Evolutionary conservation across 2,329 filamentous ascomycete genomes (phyloP), one percentile per base, ranked within the genome.

Genomic region (Ploettnerulaceae sp.): DNA sequence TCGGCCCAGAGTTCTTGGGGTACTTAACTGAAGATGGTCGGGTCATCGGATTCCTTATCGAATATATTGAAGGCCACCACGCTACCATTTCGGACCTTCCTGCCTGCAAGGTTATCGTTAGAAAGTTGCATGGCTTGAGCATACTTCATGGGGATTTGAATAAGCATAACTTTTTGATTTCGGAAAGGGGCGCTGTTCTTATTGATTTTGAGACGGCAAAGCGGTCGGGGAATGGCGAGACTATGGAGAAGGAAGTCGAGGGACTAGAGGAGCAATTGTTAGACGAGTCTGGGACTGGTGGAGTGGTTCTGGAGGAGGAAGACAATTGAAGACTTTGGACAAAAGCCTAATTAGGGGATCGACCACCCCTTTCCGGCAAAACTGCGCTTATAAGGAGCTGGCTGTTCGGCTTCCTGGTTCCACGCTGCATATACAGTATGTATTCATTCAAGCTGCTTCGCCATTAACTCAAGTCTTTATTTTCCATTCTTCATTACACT

Each of bases 141-240:
- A 62, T 70, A 26, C 53, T 58, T 45, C 65, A 69, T 50, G 64
- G 64, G 3, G 65, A 70, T 54, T 53, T 67, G 39, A 68, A 69
- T 49, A 63, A 58, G 46, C 51, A 66, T 47, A 68, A 68, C 45
- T 66, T 70, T 43, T 58, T 70, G 9, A 45, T 69, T 4, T 51
- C 25, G 1, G 47, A 62, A 11, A 54, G 48, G 6, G 42, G 49
- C 5, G 62, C 54, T 39, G 56, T 65, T 32, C 45, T 69, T 4
- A 54, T 70, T 20, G 65, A 68, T 47, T 68, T 69, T 51, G 64
- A 65, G 43, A 53, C 28, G 18, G 57, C 49, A 25, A 40, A 37
- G 38, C n/a, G 14, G 15, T 35, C 43, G 41, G 31, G 28, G 31
- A 22, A 44, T 36, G 2, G 20, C 31, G 31, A 44, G 14, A 20